Conservation (phyloP, 495 filamentous ascomycete genomes). For the Penicillium desertorum region DNA sequence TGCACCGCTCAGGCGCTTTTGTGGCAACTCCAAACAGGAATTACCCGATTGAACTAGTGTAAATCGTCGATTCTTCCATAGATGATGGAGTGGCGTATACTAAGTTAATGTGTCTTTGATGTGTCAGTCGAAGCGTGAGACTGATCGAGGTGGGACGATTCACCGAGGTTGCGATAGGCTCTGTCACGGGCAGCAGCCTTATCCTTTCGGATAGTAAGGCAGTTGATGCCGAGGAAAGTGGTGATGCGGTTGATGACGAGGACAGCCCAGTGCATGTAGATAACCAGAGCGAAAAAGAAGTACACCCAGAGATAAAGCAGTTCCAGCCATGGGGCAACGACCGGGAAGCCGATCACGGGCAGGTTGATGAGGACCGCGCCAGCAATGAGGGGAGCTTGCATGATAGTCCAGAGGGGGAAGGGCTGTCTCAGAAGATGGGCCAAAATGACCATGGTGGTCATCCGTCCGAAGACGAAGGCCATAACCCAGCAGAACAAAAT, state of each 20-base stretch:
- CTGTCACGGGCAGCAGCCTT: slow-evolving; percentile 44
- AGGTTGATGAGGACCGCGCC: slow-evolving; percentile 83
- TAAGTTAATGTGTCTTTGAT: slow-evolving; percentile 29
- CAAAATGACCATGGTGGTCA: slow-evolving; percentile 99
- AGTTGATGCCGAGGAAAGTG: slow-evolving; percentile 87
- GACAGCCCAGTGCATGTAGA: slow-evolving; percentile 89
- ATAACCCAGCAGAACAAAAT: slow-evolving; percentile 92
- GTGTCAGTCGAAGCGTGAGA: slow-evolving; percentile 13
- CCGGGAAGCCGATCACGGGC: slow-evolving; percentile 70
- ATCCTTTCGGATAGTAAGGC: slow-evolving; percentile 77
- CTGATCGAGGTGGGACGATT: slow-evolving; percentile 11
- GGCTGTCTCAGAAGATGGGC: slow-evolving; percentile 91
- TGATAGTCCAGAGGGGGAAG: slow-evolving; percentile 93
- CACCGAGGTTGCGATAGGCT: slow-evolving; percentile 42
- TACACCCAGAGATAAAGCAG: slow-evolving; percentile 79
- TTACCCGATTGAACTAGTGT: not conserved
- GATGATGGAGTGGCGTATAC: not conserved
- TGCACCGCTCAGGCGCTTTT: not conserved
- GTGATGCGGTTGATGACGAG: slow-evolving; percentile 92
- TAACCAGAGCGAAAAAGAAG: slow-evolving; percentile 73
- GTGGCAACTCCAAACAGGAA: not conserved
- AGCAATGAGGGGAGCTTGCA: slow-evolving; percentile 79
- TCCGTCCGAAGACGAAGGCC: slow-evolving; percentile 96
- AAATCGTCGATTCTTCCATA: not conserved
- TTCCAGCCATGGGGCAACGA: slow-evolving; percentile 60